These are phyloP conservation scores for Stentor roeselii DNA, from an alignment of 73 alveolate species.

Conservation along the genomic window DNA sequence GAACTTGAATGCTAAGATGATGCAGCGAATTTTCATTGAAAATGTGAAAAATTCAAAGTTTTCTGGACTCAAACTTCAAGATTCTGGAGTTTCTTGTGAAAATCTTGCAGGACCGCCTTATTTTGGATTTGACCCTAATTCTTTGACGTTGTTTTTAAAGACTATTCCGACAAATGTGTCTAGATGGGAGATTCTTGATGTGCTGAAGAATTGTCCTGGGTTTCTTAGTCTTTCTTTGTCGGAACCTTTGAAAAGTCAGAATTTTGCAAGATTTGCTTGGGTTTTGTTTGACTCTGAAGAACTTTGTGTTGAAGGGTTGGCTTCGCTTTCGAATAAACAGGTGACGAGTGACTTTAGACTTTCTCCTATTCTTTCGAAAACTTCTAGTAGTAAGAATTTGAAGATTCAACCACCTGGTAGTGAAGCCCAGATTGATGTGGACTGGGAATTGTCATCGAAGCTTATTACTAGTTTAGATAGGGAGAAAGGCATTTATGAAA, in stretches of 20 bases:
- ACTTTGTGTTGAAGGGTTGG: conserved; percentile 56
- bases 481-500: conserved; percentile 50
- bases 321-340: conserved; percentile 42
- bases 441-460: conserved; percentile 51
- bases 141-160: conserved; percentile 58
- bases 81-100: background rate
- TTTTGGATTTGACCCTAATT: conserved; percentile 72
- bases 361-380: conserved; percentile 55
- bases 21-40: background rate
- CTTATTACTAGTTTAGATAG: conserved; percentile 63
- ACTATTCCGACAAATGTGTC: conserved; percentile 67
- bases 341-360: conserved; percentile 47
- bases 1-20: conserved; percentile 44
- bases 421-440: conserved; percentile 63
- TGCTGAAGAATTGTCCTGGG: conserved; percentile 71
- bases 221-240: conserved; percentile 74
- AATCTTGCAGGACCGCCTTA: conserved; percentile 60
- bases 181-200: conserved; percentile 65
- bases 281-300: conserved; percentile 74
- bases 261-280: conserved; percentile 87
- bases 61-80: conserved; percentile 24
- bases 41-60: background rate
- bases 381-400: conserved; percentile 48
- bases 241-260: conserved; percentile 82
- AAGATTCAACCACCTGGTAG: conserved; percentile 77